These are phyloP conservation scores for Ophiocordyceps camponoti-saundersi DNA, from an alignment of 2,329 filamentous ascomycete species.

Conservation along the genomic window DNA sequence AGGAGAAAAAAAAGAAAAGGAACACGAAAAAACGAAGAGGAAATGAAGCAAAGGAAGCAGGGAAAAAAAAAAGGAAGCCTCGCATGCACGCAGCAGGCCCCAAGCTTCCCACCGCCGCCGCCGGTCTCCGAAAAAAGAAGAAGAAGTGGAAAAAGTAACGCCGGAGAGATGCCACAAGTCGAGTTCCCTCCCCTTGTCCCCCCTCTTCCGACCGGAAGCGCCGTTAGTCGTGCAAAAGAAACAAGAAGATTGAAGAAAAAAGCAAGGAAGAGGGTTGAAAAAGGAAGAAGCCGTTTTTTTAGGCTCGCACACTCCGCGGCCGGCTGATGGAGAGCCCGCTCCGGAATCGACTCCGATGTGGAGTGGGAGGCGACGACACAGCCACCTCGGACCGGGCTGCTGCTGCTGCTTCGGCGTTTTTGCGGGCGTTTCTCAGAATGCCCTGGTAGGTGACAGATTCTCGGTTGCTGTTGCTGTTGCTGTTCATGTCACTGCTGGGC, in stretches of 20 bases:
- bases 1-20: not conserved
- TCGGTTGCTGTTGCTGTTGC: conserved; percentile 2
- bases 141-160: no score
- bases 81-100: not conserved
- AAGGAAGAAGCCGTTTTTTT: not conserved
- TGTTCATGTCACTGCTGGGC: no score
- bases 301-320: conserved; percentile 23
- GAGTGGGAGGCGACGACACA: conserved; percentile 10
- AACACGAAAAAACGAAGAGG: not conserved
- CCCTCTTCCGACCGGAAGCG: no score
- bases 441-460: conserved; percentile 29
- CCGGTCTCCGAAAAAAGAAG: not conserved
- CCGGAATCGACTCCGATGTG: conserved; percentile 15
- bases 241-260: not conserved
- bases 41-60: not conserved
- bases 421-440: conserved; percentile 25
- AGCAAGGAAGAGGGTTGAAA: not conserved
- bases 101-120: no score
- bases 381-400: conserved; percentile 8
- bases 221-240: not conserved
- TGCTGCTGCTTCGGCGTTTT: conserved; percentile 13
- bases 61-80: not conserved
- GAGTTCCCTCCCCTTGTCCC: no score
- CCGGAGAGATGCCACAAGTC: not conserved
- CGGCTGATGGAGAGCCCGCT: conserved; percentile 18